These are phyloP conservation scores for Mycena olivaceomarginata DNA, from an alignment of 768 basidiomycete species.

Conservation along the genomic window DNA sequence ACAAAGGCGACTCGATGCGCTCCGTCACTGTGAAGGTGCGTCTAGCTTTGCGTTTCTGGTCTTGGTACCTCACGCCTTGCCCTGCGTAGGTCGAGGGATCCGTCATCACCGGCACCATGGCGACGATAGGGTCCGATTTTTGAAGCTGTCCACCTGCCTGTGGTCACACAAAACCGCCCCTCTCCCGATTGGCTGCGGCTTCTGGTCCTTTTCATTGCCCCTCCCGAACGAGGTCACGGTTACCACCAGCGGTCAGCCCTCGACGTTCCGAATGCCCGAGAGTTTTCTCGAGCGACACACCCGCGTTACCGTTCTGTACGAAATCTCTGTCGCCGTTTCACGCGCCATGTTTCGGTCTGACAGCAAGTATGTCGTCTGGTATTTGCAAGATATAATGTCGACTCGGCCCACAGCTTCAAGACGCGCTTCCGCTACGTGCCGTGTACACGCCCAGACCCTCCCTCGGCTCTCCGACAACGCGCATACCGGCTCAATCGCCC, in stretches of 20 bases:
- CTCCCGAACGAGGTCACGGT: conserved; percentile 6
- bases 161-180: conserved; percentile 8
- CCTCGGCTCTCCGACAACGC: conserved; percentile 4
- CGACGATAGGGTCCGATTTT: conserved; percentile 10
- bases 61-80: not conserved
- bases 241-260: not conserved
- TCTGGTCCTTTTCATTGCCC: conserved; percentile 24
- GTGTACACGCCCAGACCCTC: conserved; percentile 6
- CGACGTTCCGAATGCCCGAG: conserved; percentile 7
- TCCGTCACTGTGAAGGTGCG: conserved; percentile 18
- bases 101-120: conserved; percentile 5
- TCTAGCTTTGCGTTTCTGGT: too few species aligned
- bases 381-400: not conserved
- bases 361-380: not conserved
- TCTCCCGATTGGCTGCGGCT: not conserved
- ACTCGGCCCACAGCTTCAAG: conserved; percentile 2
- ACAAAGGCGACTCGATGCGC: not conserved
- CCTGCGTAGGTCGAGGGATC: conserved; percentile 13
- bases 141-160: not conserved
- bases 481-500: not conserved
- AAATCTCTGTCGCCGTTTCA: conserved; percentile 10
- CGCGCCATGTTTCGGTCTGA: conserved; percentile 1
- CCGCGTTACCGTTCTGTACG: conserved; percentile 18
- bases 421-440: conserved; percentile 30
- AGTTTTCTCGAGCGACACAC: conserved; percentile 28